A percentile compares a stretch with the other conserved stretches of the same genome.
Conservation (phyloP, 2,329 filamentous ascomycete genomes). For the Diaporthe vexans region DNA sequence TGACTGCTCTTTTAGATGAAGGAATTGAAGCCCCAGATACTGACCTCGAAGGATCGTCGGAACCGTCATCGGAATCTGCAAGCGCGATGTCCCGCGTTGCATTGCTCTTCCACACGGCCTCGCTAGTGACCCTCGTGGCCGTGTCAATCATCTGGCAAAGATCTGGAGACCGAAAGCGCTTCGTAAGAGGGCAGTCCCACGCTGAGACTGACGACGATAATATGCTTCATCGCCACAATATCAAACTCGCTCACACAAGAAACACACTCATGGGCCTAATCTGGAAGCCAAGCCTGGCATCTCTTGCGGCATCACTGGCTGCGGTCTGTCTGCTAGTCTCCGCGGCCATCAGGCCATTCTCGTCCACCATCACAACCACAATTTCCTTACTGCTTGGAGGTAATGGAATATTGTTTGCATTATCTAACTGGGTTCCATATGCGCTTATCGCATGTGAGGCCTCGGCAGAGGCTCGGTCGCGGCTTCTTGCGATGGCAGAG, state of each 20-base stretch:
- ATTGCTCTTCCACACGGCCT: constrained; percentile 5
- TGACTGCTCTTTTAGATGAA: constrained; percentile 2
- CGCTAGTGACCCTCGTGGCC: not conserved
- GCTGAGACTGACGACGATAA: not conserved
- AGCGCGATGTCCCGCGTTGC: constrained; percentile 15
- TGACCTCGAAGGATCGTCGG: not conserved
- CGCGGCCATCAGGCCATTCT: not conserved
- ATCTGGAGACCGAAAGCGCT: not conserved
- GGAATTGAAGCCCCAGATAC: not conserved
- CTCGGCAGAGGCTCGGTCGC: not conserved
- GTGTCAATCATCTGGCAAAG: constrained; percentile 9
- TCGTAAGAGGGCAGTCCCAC: not conserved
- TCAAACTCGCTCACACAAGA: constrained; percentile 7
- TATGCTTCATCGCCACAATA: not conserved
- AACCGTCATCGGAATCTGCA: not conserved
- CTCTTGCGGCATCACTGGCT: constrained; percentile 4
- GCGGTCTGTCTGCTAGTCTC: not conserved
- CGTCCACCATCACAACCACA: not conserved
- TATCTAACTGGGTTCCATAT: constrained; percentile 21
- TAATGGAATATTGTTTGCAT: constrained; percentile 5
- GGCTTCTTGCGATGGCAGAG: not conserved
- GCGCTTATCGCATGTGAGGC: constrained; percentile 21
- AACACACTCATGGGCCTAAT: not conserved
- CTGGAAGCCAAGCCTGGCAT: constrained; percentile 12
- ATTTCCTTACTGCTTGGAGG: constrained; percentile 8